Conservation (phyloP, 2,329 filamentous ascomycete genomes). For the Tolypocladium pustulatum region DNA sequence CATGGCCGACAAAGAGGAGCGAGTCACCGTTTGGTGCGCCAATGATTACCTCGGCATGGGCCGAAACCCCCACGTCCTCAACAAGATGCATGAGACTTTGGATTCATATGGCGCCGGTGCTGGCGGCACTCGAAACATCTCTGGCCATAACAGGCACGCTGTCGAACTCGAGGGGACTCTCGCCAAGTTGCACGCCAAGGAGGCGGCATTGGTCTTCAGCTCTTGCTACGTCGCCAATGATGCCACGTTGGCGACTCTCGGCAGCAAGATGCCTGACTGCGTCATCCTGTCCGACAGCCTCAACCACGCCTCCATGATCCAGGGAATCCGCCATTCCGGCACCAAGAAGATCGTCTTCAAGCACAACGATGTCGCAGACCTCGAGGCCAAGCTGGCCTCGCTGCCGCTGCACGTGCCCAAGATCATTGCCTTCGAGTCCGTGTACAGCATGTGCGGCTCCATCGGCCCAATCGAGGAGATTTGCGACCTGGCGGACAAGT, state of each 20-base stretch:
- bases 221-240: slow-evolving; percentile 99
- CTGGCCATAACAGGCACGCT: slow-evolving; percentile 92
- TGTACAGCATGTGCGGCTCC: slow-evolving; percentile 98
- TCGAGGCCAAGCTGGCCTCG: slow-evolving; percentile 85
- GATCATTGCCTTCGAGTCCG: slow-evolving; percentile 97
- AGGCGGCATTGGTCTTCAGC: slow-evolving; percentile 86
- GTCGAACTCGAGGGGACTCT: slow-evolving; percentile 72
- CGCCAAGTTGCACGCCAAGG: slow-evolving; percentile 84
- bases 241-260: slow-evolving; percentile 90
- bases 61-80: slow-evolving; percentile 74
- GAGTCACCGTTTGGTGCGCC: slow-evolving; percentile 96
- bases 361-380: slow-evolving; percentile 89
- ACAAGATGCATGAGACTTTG: slow-evolving; percentile 87
- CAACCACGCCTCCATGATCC: slow-evolving; percentile 99
- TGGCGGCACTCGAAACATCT: slow-evolving; percentile 94
- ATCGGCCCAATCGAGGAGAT: slow-evolving; percentile 94
- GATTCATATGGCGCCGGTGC: slow-evolving; percentile 93
- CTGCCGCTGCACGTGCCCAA: slow-evolving; percentile 80
- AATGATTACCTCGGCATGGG: slow-evolving; percentile 99
- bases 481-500: slow-evolving; percentile 93
- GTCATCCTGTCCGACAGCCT: slow-evolving; percentile 96
- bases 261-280: slow-evolving; percentile 90
- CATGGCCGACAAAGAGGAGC: slow-evolving; percentile 71
- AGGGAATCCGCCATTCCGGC: slow-evolving; percentile 94
- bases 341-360: slow-evolving; percentile 98